Base-by-base conservation (phyloP, 257 asterid species). In the Asclepias syriaca region DNA sequence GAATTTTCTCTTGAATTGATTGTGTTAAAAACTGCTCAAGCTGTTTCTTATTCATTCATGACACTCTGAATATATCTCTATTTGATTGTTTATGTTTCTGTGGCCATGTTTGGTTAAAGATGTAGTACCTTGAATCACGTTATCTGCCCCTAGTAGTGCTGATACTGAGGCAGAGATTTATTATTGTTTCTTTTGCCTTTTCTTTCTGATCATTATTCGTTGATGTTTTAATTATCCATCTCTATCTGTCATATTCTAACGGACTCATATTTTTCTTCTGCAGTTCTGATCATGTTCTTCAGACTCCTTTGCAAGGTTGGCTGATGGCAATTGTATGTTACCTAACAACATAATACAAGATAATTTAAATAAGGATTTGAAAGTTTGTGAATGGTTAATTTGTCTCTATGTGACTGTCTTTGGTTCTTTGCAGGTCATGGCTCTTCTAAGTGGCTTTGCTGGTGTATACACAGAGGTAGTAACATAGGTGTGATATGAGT, bases 381-480 rank as follows among this genome's bases (percentile, higher is more conserved):
- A 59, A 73, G 24, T 61, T 76, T 49, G 65, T 71, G 73, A 79
- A 74, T 74, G 39, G 46, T 60, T 43, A 69, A 54, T 74, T 72
- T 69, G 74, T 77, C 68, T 71, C 55, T 49, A 18, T 56, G 1
- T 65, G 67, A 40, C 54, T 5, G 4, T 70, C 60, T 51, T 59
- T 73, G 22, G 48, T 83, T 29, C 73, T 59, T 84, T 78, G 72
- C 96, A 95, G 99, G 71, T 88, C 66, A 95, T 95, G 99, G 99
- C 99, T 74, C 96, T 92, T 85, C 95, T 95, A 70, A 95, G 99
- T 84, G 99, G 99, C 78, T 95, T 95, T 87, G 99, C 98, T 74
- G 99, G 99, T 84, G 99, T 95, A 68, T 95, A 92, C 86, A 95
- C 99, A 6, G 99, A 95, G 99, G 99, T 95, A 82, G 99, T 95